These are phyloP conservation scores for Cutaneotrichosporon cavernicola DNA, from an alignment of 1,284 basidiomycete genomes.

Conservation along the genomic window DNA sequence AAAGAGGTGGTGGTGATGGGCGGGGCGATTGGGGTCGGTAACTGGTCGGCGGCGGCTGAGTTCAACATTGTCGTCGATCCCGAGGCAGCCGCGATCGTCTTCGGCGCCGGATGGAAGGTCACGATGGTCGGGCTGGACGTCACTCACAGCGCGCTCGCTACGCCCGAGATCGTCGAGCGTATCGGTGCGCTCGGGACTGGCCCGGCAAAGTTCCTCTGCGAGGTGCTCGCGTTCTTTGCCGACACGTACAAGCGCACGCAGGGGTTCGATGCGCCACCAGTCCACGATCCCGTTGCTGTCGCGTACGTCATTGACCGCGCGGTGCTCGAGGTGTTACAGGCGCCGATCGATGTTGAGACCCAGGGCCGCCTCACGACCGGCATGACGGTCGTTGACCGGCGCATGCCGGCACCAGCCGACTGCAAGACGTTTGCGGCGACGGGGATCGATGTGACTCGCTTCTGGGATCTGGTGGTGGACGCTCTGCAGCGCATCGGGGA, in stretches of 20 bases:
- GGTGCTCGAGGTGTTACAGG: conserved; percentile 7
- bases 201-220: conserved; percentile 18
- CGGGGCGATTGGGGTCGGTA: conserved; percentile 23
- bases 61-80: conserved; percentile 31
- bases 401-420: conserved; percentile 2
- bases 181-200: conserved; percentile 18
- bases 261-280: conserved; percentile 22
- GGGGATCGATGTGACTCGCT: conserved; percentile 19
- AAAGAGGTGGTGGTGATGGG: conserved; percentile 29
- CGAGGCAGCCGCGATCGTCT: conserved; percentile 26
- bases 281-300: conserved; percentile 27
- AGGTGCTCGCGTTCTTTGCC: conserved; percentile 21
- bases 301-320: conserved; percentile 22
- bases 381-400: conserved; percentile 22
- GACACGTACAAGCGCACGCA: conserved; percentile 16
- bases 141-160: conserved; percentile 25
- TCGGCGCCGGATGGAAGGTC: conserved; percentile 16
- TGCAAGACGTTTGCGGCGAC: conserved; percentile 22
- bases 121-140: conserved; percentile 30
- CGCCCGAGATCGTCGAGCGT: conserved; percentile 8
- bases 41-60: conserved; percentile 22
- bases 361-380: conserved; percentile 22
- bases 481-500: conserved; percentile 20
- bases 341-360: conserved; percentile 20
- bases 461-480: conserved; percentile 25